Base-by-base conservation (phyloP, 768 basidiomycete genomes). In the Mrakia gelida region DNA sequence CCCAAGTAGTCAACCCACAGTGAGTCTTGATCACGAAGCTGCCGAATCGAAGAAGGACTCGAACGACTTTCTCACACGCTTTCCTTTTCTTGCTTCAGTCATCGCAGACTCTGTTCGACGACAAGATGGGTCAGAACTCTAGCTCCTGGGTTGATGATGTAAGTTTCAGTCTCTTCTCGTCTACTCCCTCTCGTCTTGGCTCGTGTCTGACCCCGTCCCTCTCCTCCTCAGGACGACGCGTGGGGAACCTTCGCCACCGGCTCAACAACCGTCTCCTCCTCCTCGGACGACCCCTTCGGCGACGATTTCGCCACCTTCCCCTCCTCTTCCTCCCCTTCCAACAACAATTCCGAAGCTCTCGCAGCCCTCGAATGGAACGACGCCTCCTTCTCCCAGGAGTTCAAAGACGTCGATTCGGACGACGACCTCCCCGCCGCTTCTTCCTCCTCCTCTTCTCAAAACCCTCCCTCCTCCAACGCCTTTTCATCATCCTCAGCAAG, bases 351-450 rank as follows among this genome's bases (percentile, higher is more conserved):
- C 11, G 75, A 80, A 72, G 82, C 82, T 2, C 79, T 84, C 32
- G 84, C 83, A 0, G 83, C 84, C 26, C 81, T 80, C 43, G 83
- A 84, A 65, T 85, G 84, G 82, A 82, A 83, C 49, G 81, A 84
- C 71, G 77, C 81, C 15, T 79, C 79, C 2, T 83, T 84, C 76
- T 81, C 82, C 34, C 75, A 77, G 26, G 82, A 81, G 28, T 82
- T 82, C 77, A 62, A 70, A 41, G 71, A 63, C 79, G 79, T 73
- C 80, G 78, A 80, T 26, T 75, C 75, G n/a, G 76, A 77, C 11
- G 80, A 80, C 61, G 81, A 81, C 59, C 77, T 78, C 38, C 76
- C 79, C 11, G 28, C 67, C n/a, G n/a, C n/a, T 56, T 65, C 49
- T n/a, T n/a, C n/a, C n/a, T n/a, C n/a, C n/a, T 28, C 38, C 28